Percentiles rank a stretch among this genome's conserved stretches.
Evolutionary conservation across 2,329 filamentous ascomycete genomes (phyloP).

Genomic region (Stachybotrys chlorohalonatus): DNA sequence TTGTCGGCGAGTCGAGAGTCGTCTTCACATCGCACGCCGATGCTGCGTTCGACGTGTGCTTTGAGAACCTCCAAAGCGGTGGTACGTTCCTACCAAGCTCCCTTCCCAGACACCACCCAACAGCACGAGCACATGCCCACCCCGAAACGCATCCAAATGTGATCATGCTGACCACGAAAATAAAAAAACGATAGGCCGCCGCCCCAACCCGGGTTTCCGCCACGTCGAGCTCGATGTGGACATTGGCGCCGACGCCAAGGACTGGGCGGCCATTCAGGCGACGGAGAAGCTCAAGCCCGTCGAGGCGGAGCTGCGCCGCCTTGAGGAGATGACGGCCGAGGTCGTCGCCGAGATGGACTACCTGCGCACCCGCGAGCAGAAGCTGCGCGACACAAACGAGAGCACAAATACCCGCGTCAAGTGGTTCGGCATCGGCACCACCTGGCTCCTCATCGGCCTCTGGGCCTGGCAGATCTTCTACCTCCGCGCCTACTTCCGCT

Average conservation of each 20-base stretch:
- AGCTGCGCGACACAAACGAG: constrained; percentile 96
- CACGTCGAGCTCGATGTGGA: constrained; percentile 89
- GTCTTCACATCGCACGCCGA: constrained; percentile 91
- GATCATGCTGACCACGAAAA: not conserved
- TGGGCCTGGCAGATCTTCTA: constrained; percentile 98
- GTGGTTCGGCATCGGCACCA: constrained; percentile 94
- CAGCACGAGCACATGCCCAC: constrained; percentile 11
- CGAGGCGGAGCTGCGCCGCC: constrained; percentile 85
- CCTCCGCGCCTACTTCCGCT: constrained; percentile 90
- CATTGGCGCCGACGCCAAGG: constrained; percentile 93
- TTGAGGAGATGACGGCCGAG: constrained; percentile 84
- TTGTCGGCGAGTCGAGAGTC: constrained; percentile 84
- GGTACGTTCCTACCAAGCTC: constrained; percentile 41
- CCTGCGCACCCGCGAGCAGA: constrained; percentile 81
- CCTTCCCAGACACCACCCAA: not conserved
- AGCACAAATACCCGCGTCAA: constrained; percentile 98
- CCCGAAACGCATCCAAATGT: constrained; percentile 8
- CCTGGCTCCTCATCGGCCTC: constrained; percentile 78
- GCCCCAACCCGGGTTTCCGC: constrained; percentile 46
- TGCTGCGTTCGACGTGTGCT: constrained; percentile 92
- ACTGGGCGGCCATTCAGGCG: constrained; percentile 94
- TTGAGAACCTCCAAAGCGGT: constrained; percentile 70
- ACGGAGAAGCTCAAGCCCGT: constrained; percentile 97
- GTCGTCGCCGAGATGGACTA: constrained; percentile 96
- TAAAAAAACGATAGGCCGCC: constrained; percentile 15